Percentiles rank a stretch among this genome's conserved stretches.
phyloP scores from a whole-genome alignment of 78 protist species.

The Isochrysis galbana region DNA sequence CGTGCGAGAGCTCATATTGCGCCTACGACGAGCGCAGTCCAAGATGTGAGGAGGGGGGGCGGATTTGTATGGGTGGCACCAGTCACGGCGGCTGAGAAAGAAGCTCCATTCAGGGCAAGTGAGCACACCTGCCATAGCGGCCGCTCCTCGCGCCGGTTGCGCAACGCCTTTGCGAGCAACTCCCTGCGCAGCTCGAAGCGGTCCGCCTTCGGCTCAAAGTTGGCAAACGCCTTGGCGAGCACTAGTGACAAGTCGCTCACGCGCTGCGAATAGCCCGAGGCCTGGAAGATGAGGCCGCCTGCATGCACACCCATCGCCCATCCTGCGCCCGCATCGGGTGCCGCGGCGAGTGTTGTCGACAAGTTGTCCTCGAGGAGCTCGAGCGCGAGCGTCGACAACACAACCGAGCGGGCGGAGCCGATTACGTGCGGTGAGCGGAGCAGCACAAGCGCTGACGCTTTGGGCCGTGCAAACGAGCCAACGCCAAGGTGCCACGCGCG shows the following conservation, averaged over 20 bases:
- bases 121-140: constrained; percentile 27
- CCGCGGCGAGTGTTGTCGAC: background rate
- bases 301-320: background rate
- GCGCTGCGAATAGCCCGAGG: background rate
- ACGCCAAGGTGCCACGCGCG: background rate
- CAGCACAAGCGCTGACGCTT: background rate
- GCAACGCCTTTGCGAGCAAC: background rate
- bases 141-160: background rate
- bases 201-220: background rate
- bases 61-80: no score
- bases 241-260: background rate
- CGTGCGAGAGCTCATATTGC: background rate
- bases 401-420: background rate
- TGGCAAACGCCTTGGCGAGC: background rate
- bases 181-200: background rate
- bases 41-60: no score
- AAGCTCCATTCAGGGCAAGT: no score
- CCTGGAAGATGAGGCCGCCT: background rate
- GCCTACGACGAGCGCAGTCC: no score
- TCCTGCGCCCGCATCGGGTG: background rate
- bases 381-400: background rate
- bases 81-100: no score
- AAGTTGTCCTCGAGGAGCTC: background rate
- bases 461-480: background rate
- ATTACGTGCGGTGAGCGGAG: background rate